Percentiles rank a stretch among this genome's conserved stretches.
Conservation (phyloP, 352 stramenopile genomes). For the Pilasporangium apinafurcum region DNA sequence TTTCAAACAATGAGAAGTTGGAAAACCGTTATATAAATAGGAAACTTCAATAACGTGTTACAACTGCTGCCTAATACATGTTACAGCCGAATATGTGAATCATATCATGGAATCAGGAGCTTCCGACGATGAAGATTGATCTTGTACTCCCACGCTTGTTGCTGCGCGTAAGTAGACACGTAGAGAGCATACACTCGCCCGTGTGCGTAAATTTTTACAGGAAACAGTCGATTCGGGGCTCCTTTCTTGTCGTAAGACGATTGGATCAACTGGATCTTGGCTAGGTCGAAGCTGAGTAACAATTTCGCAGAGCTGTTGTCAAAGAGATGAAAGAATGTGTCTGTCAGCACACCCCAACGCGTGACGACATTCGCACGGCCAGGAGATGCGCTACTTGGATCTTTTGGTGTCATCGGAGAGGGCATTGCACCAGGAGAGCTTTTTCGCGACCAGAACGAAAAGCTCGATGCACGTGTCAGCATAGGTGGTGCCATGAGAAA, state of each 20-base stretch:
- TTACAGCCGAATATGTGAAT: conserved; percentile 7
- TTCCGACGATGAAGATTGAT: conserved; percentile 66
- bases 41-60: no score
- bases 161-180: conserved; percentile 68
- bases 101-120: conserved; percentile 77
- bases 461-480: conserved; percentile 28
- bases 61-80: not conserved
- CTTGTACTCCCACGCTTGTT: conserved; percentile 77
- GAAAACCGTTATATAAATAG: conserved; percentile 6
- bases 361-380: conserved; percentile 54
- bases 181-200: conserved; percentile 69
- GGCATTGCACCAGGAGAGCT: conserved; percentile 26
- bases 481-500: conserved; percentile 57
- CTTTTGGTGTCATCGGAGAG: conserved; percentile 33
- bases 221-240: conserved; percentile 51
- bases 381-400: conserved; percentile 34
- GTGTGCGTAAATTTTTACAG: conserved; percentile 66
- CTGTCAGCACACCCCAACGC: conserved; percentile 73
- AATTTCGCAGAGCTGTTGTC: conserved; percentile 71
- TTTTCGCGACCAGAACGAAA: conserved; percentile 62
- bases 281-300: conserved; percentile 61
- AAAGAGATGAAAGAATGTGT: conserved; percentile 76
- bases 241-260: conserved; percentile 35
- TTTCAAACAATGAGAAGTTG: not conserved
- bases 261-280: conserved; percentile 74